Evolutionary conservation across 768 basidiomycete genomes (phyloP).

Genomic region (Clavaria fumosa): DNA sequence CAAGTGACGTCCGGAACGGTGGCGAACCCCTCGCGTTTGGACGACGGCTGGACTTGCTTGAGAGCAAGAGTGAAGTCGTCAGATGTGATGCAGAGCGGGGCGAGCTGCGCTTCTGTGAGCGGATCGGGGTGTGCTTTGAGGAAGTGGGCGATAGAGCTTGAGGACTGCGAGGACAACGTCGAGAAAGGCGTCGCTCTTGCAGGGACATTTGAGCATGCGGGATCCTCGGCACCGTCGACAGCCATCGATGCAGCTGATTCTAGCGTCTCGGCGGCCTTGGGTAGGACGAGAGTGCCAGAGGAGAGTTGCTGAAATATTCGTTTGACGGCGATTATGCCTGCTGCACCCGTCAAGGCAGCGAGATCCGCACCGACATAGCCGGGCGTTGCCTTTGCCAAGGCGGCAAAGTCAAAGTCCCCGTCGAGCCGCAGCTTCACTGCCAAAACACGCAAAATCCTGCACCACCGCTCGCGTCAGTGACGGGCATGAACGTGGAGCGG

Average conservation of each 20-base stretch:
- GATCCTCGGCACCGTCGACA: constrained; percentile 19
- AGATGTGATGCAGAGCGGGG: constrained; percentile 66
- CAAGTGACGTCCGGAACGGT: constrained; percentile 94
- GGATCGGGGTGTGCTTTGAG: constrained; percentile 75
- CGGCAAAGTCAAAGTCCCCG: constrained; percentile 75
- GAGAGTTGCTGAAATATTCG: constrained; percentile 79
- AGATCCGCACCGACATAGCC: constrained; percentile 97
- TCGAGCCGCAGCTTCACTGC: constrained; percentile 72
- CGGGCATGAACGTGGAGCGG: background rate
- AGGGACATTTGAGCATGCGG: constrained; percentile 4
- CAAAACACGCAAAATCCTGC: constrained; percentile 79
- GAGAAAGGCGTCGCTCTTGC: constrained; percentile 11
- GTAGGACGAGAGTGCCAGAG: constrained; percentile 44
- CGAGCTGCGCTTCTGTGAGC: constrained; percentile 62
- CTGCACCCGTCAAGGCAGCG: constrained; percentile 78
- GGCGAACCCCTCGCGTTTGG: constrained; percentile 94
- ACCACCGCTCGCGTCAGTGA: background rate
- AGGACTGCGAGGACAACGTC: constrained; percentile 24
- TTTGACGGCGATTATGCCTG: constrained; percentile 92
- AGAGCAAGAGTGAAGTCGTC: constrained; percentile 72
- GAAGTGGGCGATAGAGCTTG: constrained; percentile 77
- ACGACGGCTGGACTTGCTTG: constrained; percentile 86
- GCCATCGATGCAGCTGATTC: constrained; percentile 29
- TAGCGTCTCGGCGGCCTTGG: constrained; percentile 18
- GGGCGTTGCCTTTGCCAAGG: constrained; percentile 84